phyloP scores from a whole-genome alignment of 192 early-diverging fungal species.

The Chytriomyces hyalinus region DNA sequence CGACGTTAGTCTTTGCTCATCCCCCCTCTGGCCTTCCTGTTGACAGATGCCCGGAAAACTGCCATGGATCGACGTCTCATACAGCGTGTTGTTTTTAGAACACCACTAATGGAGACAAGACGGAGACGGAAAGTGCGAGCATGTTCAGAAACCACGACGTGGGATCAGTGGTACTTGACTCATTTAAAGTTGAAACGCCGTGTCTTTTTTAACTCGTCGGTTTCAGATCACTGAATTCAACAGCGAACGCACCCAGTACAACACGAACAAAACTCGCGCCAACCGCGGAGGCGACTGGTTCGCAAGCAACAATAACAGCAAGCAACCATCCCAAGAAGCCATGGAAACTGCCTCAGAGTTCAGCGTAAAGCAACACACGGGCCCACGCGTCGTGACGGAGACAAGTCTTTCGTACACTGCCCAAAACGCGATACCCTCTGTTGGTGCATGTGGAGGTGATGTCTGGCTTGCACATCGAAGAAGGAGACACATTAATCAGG shows the following conservation, averaged over 20 bases:
- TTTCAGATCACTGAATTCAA: neutral
- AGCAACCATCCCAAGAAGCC: neutral
- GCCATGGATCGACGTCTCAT: no score
- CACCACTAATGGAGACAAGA: neutral
- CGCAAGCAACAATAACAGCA: neutral
- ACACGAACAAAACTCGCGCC: neutral
- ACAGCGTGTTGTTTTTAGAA: no score
- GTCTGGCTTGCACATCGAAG: conserved; percentile 14
- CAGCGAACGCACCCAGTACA: neutral
- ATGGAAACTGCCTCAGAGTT: neutral
- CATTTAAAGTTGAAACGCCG: neutral
- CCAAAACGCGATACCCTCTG: neutral
- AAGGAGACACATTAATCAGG: neutral
- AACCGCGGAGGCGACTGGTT: conserved; percentile 17
- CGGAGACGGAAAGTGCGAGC: neutral
- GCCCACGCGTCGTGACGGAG: neutral
- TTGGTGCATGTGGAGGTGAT: neutral
- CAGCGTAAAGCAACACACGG: neutral
- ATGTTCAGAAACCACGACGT: neutral
- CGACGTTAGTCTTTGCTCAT: no score
- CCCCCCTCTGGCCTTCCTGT: no score
- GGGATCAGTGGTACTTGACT: neutral
- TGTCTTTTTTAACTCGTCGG: no score
- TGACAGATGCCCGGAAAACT: no score
- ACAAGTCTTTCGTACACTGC: neutral